phyloP scores from a whole-genome alignment of 768 basidiomycete species.

The Russula foetens region DNA sequence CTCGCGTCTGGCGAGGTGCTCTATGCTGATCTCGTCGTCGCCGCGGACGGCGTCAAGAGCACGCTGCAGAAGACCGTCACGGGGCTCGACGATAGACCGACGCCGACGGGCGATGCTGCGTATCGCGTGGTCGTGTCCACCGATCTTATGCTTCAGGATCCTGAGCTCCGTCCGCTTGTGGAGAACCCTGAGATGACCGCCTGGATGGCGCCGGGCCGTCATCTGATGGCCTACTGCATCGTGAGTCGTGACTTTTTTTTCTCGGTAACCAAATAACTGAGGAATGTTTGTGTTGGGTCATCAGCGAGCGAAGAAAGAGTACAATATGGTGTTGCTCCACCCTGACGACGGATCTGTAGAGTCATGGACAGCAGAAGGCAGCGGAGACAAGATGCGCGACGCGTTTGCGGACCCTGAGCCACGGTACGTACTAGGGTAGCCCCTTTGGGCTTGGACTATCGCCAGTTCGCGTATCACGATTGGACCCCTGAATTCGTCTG shows the following conservation, averaged over 20 bases:
- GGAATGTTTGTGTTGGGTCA: background rate
- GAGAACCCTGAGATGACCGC: constrained; percentile 45
- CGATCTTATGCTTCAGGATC: constrained; percentile 38
- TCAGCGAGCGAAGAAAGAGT: constrained; percentile 30
- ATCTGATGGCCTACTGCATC: constrained; percentile 39
- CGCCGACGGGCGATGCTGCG: constrained; percentile 54
- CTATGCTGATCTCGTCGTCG: constrained; percentile 31
- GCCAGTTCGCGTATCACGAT: background rate
- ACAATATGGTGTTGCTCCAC: constrained; percentile 32
- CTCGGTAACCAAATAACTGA: background rate
- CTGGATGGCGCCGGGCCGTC: constrained; percentile 50
- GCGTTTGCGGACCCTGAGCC: constrained; percentile 38
- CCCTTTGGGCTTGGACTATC: too few species aligned
- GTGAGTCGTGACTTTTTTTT: constrained; percentile 24
- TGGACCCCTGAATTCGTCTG: too few species aligned
- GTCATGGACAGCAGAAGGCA: constrained; percentile 36
- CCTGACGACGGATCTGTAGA: constrained; percentile 35
- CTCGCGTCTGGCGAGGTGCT: constrained; percentile 31
- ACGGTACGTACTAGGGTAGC: constrained; percentile 28
- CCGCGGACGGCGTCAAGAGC: constrained; percentile 42
- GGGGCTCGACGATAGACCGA: constrained; percentile 34
- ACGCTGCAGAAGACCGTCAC: constrained; percentile 42
- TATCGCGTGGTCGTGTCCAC: constrained; percentile 49
- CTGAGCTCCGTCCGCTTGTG: constrained; percentile 41
- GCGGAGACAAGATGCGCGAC: constrained; percentile 35